These are phyloP conservation scores for Chaetomium strumarium DNA, from an alignment of 2,329 filamentous ascomycete genomes.

Conservation along the genomic window DNA sequence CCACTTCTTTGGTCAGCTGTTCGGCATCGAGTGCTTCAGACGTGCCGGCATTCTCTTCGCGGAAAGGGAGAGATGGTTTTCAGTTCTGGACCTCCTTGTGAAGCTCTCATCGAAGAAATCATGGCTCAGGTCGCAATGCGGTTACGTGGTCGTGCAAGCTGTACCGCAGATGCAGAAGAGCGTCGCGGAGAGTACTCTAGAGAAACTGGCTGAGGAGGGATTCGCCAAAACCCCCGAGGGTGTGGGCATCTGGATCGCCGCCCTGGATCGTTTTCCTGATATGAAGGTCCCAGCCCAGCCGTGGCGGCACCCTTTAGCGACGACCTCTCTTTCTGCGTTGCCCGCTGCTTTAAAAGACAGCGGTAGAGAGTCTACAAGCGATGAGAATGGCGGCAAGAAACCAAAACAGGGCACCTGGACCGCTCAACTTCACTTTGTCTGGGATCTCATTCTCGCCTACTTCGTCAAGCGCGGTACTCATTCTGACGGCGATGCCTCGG, in stretches of 20 bases:
- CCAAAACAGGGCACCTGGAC: constrained; percentile 68
- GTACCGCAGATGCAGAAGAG: constrained; percentile 55
- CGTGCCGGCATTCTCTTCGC: constrained; percentile 68
- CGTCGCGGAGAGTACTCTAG: constrained; percentile 56
- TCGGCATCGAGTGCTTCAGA: constrained; percentile 81
- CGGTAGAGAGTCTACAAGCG: constrained; percentile 46
- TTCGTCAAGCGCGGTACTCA: constrained; percentile 35
- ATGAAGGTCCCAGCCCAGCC: constrained; percentile 61
- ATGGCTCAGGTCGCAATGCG: constrained; percentile 86
- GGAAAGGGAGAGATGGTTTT: constrained; percentile 54
- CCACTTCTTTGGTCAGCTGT: constrained; percentile 76
- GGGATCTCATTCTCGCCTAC: constrained; percentile 67
- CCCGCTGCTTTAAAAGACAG: constrained; percentile 76
- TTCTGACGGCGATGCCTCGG: constrained; percentile 31
- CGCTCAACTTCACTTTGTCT: constrained; percentile 78
- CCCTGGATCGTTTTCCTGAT: constrained; percentile 57
- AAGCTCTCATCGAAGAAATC: constrained; percentile 73
- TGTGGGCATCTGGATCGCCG: constrained; percentile 78
- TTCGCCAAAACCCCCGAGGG: constrained; percentile 80
- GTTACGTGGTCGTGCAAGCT: constrained; percentile 71
- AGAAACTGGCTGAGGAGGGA: constrained; percentile 56
- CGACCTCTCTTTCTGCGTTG: constrained; percentile 61
- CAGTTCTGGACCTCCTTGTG: constrained; percentile 66
- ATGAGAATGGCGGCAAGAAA: constrained; percentile 39
- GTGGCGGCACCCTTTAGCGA: constrained; percentile 72